A percentile compares a stretch with the other conserved stretches of the same genome.
Conservation (phyloP, 257 asterid species). For the Gentiana straminea region DNA sequence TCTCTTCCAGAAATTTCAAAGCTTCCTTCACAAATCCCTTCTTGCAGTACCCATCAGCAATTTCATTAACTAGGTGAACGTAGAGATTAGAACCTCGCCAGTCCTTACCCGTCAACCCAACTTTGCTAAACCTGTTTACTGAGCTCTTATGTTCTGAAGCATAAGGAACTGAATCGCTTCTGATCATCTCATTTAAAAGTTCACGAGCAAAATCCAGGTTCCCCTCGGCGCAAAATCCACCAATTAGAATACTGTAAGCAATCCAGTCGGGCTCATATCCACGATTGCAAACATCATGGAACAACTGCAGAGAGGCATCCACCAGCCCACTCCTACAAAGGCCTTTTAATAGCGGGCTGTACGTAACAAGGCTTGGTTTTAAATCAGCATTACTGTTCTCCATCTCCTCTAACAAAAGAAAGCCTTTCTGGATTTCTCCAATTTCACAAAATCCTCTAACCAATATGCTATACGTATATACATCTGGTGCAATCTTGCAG, state of each 20-base stretch:
- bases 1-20: conserved; percentile 27
- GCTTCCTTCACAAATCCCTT: conserved; percentile 33
- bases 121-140: conserved; percentile 30
- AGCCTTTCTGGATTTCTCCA: conserved; percentile 27
- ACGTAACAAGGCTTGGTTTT: conserved; percentile 37
- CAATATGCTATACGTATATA: conserved; percentile 45
- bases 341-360: conserved; percentile 40
- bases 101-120: conserved; percentile 30
- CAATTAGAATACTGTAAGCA: conserved; percentile 40
- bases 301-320: conserved; percentile 23
- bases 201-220: conserved; percentile 33
- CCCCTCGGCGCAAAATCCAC: conserved; percentile 41
- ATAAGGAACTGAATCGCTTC: conserved; percentile 28
- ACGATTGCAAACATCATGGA: conserved; percentile 24
- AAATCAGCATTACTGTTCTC: conserved; percentile 21
- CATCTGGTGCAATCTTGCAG: conserved; percentile 34
- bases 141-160: conserved; percentile 25
- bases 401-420: conserved; percentile 39
- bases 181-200: conserved; percentile 47
- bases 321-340: conserved; percentile 25
- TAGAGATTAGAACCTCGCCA: conserved; percentile 11
- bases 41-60: conserved; percentile 34
- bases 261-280: conserved; percentile 37
- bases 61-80: conserved; percentile 14
- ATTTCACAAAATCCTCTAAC: conserved; percentile 38